phyloP scores from a whole-genome alignment of 1,284 basidiomycete species.

The Phellinidium pouzarii region DNA sequence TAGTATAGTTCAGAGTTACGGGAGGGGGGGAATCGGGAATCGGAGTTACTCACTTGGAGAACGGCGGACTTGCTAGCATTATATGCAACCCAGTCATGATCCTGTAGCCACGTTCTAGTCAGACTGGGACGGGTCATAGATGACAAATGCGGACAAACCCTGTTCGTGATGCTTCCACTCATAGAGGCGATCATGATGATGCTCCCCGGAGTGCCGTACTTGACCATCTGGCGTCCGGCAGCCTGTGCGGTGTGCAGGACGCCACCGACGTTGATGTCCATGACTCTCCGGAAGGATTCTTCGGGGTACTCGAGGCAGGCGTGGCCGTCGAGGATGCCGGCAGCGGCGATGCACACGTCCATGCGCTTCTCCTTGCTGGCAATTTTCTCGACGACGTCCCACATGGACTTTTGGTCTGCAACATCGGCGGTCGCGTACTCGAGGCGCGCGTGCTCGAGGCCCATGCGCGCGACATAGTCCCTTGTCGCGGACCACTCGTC shows the following conservation, averaged over 20 bases:
- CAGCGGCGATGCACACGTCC: constrained; percentile 72
- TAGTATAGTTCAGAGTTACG: too few species aligned
- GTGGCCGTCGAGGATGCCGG: constrained; percentile 63
- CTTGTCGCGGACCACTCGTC: constrained; percentile 58
- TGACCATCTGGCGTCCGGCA: constrained; percentile 68
- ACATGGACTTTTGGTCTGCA: constrained; percentile 51
- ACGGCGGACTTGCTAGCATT: constrained; percentile 81
- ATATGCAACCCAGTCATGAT: constrained; percentile 70
- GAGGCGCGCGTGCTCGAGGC: constrained; percentile 39
- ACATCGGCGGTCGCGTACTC: constrained; percentile 65
- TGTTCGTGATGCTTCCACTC: constrained; percentile 81
- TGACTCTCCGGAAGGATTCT: constrained; percentile 65
- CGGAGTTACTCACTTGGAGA: constrained; percentile 56
- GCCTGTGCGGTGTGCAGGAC: constrained; percentile 76
- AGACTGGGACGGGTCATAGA: background rate
- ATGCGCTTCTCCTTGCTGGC: constrained; percentile 59
- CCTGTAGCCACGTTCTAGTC: constrained; percentile 31
- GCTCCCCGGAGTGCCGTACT: constrained; percentile 67
- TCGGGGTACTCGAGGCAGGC: constrained; percentile 68
- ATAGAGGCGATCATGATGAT: constrained; percentile 83
- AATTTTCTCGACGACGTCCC: constrained; percentile 50
- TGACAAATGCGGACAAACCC: constrained; percentile 34
- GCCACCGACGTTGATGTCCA: constrained; percentile 72
- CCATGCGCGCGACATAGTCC: constrained; percentile 44
- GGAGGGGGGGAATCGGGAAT: too few species aligned